These are phyloP conservation scores for Inga leiocalycina DNA, from an alignment of 306 rosid genomes.

Conservation along the genomic window DNA sequence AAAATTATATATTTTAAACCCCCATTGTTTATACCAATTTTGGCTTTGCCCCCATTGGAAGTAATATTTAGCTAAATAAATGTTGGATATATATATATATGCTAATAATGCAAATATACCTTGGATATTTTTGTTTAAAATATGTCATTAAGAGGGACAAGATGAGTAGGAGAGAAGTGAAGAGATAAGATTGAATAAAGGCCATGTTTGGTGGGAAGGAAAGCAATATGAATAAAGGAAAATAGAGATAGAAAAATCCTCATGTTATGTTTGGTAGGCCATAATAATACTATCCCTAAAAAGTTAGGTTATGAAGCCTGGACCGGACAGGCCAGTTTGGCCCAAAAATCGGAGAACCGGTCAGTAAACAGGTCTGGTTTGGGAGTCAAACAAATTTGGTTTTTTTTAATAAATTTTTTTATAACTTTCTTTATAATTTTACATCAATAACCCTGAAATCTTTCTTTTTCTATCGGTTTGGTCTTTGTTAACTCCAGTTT, in stretches of 20 bases:
- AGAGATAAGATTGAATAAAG: conserved; percentile 5
- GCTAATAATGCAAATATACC: too few species aligned
- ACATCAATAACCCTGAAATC: too few species aligned
- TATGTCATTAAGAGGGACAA: neutral
- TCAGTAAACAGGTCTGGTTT: too few species aligned
- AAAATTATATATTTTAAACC: neutral
- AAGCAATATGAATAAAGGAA: neutral
- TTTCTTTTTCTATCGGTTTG: too few species aligned
- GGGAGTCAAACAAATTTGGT: too few species aligned
- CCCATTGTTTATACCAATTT: neutral
- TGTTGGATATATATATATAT: neutral
- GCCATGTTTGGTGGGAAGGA: neutral
- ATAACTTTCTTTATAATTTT: too few species aligned
- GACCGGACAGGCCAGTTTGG: too few species aligned
- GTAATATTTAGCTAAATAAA: neutral
- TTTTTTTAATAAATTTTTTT: too few species aligned
- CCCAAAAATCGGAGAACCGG: too few species aligned
- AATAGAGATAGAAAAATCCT: neutral
- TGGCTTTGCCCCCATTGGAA: neutral
- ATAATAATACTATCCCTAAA: neutral
- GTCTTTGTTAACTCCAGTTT: too few species aligned
- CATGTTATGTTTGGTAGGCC: neutral
- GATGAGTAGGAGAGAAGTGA: neutral
- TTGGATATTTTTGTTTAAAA: neutral
- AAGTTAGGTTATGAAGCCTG: too few species aligned